These are phyloP conservation scores for Metschnikowia arizonensis DNA, from an alignment of 805 yeast genomes.

Conservation along the genomic window DNA sequence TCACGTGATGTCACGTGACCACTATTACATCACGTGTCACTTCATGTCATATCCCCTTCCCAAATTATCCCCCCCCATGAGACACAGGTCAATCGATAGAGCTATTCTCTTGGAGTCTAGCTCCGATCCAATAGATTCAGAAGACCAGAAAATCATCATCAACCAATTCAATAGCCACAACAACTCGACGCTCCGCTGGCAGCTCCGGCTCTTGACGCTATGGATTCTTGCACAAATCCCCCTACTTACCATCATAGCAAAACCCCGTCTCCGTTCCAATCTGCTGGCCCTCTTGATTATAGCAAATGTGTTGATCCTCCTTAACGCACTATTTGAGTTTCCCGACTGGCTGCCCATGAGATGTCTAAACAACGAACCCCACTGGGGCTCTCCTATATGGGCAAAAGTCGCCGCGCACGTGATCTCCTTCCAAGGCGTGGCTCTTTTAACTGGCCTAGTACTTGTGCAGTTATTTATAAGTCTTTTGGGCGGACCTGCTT, in stretches of 20 bases:
- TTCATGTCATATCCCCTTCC: no score
- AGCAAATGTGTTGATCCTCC: slow-evolving; percentile 11
- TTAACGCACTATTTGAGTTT: slow-evolving; percentile 15
- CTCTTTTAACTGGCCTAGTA: slow-evolving; percentile 12
- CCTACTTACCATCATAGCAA: slow-evolving; percentile 14
- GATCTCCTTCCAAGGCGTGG: slow-evolving; percentile 8
- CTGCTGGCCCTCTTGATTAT: slow-evolving; percentile 8
- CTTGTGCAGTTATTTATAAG: slow-evolving; percentile 15
- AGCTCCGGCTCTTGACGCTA: slow-evolving; percentile 11
- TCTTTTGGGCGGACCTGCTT: not conserved
- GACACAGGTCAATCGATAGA: slow-evolving; percentile 22
- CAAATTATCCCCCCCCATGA: no score
- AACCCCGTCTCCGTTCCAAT: slow-evolving; percentile 1
- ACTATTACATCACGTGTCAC: no score
- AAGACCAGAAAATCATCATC: slow-evolving; percentile 24
- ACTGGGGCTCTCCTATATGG: no score
- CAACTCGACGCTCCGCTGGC: slow-evolving; percentile 9
- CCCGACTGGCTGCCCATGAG: slow-evolving; percentile 1
- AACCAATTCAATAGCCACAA: slow-evolving; percentile 16
- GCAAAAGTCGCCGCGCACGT: no score
- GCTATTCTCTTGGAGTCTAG: slow-evolving; percentile 19
- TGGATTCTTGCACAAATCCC: slow-evolving; percentile 18
- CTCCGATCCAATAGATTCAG: slow-evolving; percentile 18
- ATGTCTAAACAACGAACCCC: not conserved
- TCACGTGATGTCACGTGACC: no score